Evolutionary conservation across 306 rosid species (phyloP).

Genomic region (Prunus fruticosa): DNA sequence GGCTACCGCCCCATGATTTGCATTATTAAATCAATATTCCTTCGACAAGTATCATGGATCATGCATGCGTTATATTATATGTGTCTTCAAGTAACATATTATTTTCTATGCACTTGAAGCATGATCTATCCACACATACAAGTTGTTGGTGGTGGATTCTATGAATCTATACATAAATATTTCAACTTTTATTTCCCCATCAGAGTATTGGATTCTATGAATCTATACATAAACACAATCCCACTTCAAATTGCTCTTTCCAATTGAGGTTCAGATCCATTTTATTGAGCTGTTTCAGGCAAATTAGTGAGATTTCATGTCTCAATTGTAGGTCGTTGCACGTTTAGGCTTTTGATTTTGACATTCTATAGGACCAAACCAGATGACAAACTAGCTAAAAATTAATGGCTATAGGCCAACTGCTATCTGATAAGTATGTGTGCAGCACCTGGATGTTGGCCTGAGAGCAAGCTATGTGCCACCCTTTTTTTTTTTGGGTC

Average conservation of each 20-base stretch:
- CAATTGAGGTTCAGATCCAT: not conserved
- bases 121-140: not conserved
- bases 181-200: too few species aligned
- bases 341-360: not conserved
- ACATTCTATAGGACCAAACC: not conserved
- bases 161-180: too few species aligned
- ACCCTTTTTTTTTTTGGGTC: too few species aligned
- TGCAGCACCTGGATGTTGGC: too few species aligned
- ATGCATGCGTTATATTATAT: not conserved
- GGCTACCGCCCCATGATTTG: conserved; percentile 17
- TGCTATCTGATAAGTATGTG: too few species aligned
- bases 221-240: not conserved
- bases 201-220: too few species aligned
- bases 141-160: not conserved
- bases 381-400: not conserved
- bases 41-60: not conserved
- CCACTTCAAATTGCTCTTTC: not conserved
- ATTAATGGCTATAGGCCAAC: too few species aligned
- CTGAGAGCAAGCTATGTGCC: too few species aligned
- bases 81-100: not conserved
- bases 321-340: not conserved
- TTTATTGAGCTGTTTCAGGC: not conserved
- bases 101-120: not conserved
- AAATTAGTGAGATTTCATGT: not conserved
- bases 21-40: not conserved